These are phyloP conservation scores for Otatea glauca DNA, from an alignment of 176 grass and related monocot genomes.

Conservation along the genomic window DNA sequence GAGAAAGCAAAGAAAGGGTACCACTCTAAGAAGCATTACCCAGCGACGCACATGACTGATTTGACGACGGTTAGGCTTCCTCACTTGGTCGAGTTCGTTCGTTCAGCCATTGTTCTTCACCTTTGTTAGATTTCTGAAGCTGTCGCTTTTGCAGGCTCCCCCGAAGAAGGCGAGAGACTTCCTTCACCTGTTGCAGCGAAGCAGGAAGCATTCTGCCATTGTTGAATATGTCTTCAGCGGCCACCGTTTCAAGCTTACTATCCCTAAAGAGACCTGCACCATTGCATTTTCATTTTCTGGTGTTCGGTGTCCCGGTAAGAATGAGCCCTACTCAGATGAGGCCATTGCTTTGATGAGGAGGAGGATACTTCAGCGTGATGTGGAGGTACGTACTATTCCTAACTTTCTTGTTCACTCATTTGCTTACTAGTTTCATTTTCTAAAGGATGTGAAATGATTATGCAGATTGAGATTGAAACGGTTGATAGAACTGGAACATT, in stretches of 20 bases:
- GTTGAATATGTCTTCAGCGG: conserved; percentile 97
- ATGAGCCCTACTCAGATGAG: conserved; percentile 63
- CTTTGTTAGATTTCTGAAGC: background rate
- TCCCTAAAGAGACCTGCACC: conserved; percentile 95
- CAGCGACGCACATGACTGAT: conserved; percentile 89
- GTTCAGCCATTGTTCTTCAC: background rate
- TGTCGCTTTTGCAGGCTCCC: conserved; percentile 49
- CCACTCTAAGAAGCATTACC: conserved; percentile 66
- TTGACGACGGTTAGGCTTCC: conserved; percentile 59
- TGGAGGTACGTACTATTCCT: conserved; percentile 47
- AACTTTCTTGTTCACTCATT: background rate
- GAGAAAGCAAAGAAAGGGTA: conserved; percentile 86
- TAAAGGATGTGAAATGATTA: conserved; percentile 19
- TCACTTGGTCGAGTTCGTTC: conserved; percentile 6
- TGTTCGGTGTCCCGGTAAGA: conserved; percentile 63
- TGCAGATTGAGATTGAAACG: conserved; percentile 89
- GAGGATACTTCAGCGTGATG: conserved; percentile 65
- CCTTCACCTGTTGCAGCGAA: conserved; percentile 82
- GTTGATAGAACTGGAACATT: conserved; percentile 92
- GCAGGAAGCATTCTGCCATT: conserved; percentile 68
- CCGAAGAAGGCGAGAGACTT: conserved; percentile 93
- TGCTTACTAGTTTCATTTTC: background rate
- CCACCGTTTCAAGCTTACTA: conserved; percentile 88
- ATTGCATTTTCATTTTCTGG: conserved; percentile 83
- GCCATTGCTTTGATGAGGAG: conserved; percentile 73